Percentiles rank a stretch among this genome's conserved stretches.
Conservation (phyloP, 2,329 filamentous ascomycete species). For the Calonectria pteridis region DNA sequence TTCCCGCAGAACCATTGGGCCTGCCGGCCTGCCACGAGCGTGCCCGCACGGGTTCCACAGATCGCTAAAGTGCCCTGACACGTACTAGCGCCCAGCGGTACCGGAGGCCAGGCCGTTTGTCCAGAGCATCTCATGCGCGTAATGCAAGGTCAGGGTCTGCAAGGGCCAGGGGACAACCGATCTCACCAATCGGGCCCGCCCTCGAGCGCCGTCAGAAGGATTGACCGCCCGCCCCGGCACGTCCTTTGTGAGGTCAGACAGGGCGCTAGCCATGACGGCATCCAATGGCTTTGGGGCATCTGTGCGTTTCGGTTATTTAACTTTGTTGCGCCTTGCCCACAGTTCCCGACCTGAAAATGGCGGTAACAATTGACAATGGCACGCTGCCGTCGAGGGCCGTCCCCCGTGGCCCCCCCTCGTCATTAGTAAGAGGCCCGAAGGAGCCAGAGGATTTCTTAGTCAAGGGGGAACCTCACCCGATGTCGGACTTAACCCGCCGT, state of each 20-base stretch:
- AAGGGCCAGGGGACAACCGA: constrained; percentile 10
- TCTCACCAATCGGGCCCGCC: constrained; percentile 5
- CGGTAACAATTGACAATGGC: neutral
- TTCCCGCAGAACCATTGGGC: constrained; percentile 3
- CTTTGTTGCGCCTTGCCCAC: constrained; percentile 4
- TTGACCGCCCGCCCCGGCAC: constrained; percentile 2
- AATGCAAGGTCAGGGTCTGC: constrained; percentile 5
- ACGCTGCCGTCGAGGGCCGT: neutral
- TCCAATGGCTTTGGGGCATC: neutral
- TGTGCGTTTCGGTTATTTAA: constrained; percentile 5
- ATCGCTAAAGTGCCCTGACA: constrained; percentile 6
- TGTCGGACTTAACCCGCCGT: neutral
- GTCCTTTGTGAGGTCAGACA: neutral
- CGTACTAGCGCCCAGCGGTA: constrained; percentile 1
- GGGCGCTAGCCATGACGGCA: neutral
- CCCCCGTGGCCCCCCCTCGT: neutral
- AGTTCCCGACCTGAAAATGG: neutral
- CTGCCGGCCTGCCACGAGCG: neutral
- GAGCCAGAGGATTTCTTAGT: constrained; percentile 10
- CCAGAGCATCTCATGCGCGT: neutral
- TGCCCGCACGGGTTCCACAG: neutral
- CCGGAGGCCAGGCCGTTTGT: neutral
- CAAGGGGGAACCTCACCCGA: neutral
- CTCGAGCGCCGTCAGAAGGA: neutral
- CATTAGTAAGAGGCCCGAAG: neutral